A percentile compares a stretch with the other conserved stretches of the same genome.
Conservation (phyloP, 2,329 filamentous ascomycete species). For the Fusarium oligoseptatum region DNA sequence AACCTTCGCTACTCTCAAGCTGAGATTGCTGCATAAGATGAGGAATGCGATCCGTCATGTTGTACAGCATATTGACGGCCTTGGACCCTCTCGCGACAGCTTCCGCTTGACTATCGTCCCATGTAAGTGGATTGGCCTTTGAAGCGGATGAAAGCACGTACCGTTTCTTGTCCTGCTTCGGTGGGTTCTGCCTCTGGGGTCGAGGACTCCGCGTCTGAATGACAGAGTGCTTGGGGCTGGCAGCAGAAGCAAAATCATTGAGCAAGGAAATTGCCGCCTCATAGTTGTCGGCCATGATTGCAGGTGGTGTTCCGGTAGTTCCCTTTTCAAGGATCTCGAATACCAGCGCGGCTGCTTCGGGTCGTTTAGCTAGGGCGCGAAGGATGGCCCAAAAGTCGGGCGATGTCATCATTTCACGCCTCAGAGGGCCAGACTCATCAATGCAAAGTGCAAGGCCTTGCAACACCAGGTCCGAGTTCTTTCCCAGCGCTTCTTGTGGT, state of each 20-base stretch:
- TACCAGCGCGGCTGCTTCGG: conserved; percentile 80
- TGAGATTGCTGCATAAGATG: conserved; percentile 93
- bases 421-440: conserved; percentile 79
- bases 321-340: conserved; percentile 90
- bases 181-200: conserved; percentile 50
- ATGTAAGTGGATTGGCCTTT: neutral
- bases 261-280: conserved; percentile 86
- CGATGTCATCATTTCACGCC: conserved; percentile 94
- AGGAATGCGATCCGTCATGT: conserved; percentile 84
- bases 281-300: conserved; percentile 96
- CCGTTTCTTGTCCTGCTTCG: conserved; percentile 45
- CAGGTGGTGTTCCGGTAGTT: conserved; percentile 78
- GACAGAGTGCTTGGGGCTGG: conserved; percentile 76
- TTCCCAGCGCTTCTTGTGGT: conserved; percentile 80
- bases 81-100: conserved; percentile 82
- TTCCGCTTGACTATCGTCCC: conserved; percentile 53
- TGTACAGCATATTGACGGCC: conserved; percentile 84
- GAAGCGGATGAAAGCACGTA: conserved; percentile 12
- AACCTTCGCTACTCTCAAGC: conserved; percentile 86
- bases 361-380: conserved; percentile 76
- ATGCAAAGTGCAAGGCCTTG: conserved; percentile 86
- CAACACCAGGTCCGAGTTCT: conserved; percentile 80
- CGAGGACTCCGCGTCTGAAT: conserved; percentile 76
- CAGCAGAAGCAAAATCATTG: conserved; percentile 90
- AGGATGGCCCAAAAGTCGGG: conserved; percentile 98